These are phyloP conservation scores for Mycosphaerella arachidis DNA, from an alignment of 2,329 filamentous ascomycete genomes.

Conservation along the genomic window DNA sequence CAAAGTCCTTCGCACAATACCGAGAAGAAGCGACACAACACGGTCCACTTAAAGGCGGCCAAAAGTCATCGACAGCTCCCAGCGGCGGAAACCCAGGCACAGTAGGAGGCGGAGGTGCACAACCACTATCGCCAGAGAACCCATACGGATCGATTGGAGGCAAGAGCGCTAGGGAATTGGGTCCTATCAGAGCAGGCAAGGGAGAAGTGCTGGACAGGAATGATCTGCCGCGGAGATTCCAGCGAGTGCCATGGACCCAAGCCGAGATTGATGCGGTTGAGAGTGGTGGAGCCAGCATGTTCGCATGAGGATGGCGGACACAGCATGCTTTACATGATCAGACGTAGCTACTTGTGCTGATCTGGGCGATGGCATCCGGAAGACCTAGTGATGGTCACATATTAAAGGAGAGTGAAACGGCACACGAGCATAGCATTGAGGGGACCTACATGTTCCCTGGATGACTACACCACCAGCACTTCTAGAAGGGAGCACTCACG, in stretches of 20 bases:
- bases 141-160: constrained; percentile 51
- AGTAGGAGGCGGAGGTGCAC: background rate
- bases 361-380: no score
- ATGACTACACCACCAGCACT: background rate
- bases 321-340: background rate
- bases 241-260: constrained; percentile 65
- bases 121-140: constrained; percentile 11
- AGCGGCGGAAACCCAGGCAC: constrained; percentile 11
- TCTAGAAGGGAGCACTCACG: background rate
- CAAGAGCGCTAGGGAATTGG: constrained; percentile 63
- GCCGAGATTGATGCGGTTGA: constrained; percentile 94
- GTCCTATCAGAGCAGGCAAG: constrained; percentile 63
- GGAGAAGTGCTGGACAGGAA: constrained; percentile 84
- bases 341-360: no score
- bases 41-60: constrained; percentile 55
- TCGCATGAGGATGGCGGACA: constrained; percentile 13
- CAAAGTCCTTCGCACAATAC: constrained; percentile 69
- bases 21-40: constrained; percentile 74
- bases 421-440: background rate
- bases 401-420: background rate
- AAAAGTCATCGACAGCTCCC: constrained; percentile 8
- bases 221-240: constrained; percentile 81
- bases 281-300: constrained; percentile 73
- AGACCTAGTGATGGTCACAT: no score
- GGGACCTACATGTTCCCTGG: background rate